phyloP scores from a whole-genome alignment of 2,329 filamentous ascomycete genomes.

The Fusarium cicatricum region DNA sequence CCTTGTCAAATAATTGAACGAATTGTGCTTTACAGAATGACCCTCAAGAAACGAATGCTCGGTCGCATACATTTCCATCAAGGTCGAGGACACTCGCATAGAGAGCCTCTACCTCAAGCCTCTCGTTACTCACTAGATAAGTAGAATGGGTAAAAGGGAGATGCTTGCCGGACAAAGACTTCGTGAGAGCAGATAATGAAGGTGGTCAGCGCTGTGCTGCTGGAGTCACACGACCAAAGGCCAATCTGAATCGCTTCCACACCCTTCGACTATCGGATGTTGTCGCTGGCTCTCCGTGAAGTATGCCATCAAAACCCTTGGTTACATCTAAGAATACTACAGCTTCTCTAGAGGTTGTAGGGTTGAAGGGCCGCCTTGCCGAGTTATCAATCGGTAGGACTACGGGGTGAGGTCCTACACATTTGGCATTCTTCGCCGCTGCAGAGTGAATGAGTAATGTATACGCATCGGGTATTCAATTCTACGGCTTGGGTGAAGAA shows the following conservation, averaged over 20 bases:
- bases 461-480: no score
- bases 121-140: background rate
- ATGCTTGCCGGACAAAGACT: background rate
- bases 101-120: conserved; percentile 10
- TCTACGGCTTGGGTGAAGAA: no score
- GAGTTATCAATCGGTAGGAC: no score
- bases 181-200: background rate
- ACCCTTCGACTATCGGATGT: conserved; percentile 10
- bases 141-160: conserved; percentile 6
- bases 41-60: background rate
- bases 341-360: conserved; percentile 9
- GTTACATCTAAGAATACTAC: conserved; percentile 10
- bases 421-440: no score
- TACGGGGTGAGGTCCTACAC: no score
- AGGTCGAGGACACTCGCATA: background rate
- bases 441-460: no score
- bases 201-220: background rate
- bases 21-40: conserved; percentile 2
- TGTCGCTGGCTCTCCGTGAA: background rate
- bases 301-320: conserved; percentile 2
- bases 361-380: conserved; percentile 5
- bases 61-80: background rate
- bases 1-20: background rate
- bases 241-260: background rate
- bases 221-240: background rate